These are phyloP conservation scores for Ogataea parapolymorpha DNA, from an alignment of 805 yeast genomes.

Conservation along the genomic window DNA sequence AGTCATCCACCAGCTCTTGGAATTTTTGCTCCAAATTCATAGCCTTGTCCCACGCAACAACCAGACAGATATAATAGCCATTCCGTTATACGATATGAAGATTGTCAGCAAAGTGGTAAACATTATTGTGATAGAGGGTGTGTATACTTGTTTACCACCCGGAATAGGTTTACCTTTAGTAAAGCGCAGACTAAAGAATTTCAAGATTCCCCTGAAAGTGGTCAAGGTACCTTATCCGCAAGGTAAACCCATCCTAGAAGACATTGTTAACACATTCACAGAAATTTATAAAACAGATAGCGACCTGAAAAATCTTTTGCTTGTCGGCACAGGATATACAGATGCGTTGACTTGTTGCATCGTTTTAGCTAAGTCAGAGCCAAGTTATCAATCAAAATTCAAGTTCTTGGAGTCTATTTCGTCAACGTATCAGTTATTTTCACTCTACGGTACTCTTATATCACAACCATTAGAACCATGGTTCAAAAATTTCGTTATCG, in stretches of 20 bases:
- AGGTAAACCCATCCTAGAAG: slow-evolving; percentile 19
- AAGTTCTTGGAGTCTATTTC: slow-evolving; percentile 39
- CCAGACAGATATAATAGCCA: slow-evolving; percentile 45
- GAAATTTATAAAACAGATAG: slow-evolving; percentile 38
- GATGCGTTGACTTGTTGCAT: slow-evolving; percentile 53
- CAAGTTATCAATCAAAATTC: slow-evolving; percentile 11
- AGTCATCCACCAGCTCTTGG: slow-evolving; percentile 37
- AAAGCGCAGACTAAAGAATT: slow-evolving; percentile 52
- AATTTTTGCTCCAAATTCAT: slow-evolving; percentile 40
- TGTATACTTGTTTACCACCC: slow-evolving; percentile 58
- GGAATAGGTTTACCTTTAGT: slow-evolving; percentile 64
- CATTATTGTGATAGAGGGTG: slow-evolving; percentile 64
- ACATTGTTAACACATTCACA: slow-evolving; percentile 31
- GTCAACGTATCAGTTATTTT: slow-evolving; percentile 67
- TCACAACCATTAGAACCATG: slow-evolving; percentile 45
- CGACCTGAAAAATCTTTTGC: slow-evolving; percentile 50
- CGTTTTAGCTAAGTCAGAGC: slow-evolving; percentile 29
- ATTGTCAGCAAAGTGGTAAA: slow-evolving; percentile 63
- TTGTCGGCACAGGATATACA: slow-evolving; percentile 65
- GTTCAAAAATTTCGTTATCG: slow-evolving; percentile 46
- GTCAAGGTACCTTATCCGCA: slow-evolving; percentile 20
- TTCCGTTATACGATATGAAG: slow-evolving; percentile 84
- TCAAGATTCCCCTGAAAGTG: slow-evolving; percentile 29
- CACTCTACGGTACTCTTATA: slow-evolving; percentile 55
- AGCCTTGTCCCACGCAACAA: slow-evolving; percentile 31